Conservation (phyloP, 225 moss, liverwort and hornwort genomes). For the Pseudisothecium myosuroides region DNA sequence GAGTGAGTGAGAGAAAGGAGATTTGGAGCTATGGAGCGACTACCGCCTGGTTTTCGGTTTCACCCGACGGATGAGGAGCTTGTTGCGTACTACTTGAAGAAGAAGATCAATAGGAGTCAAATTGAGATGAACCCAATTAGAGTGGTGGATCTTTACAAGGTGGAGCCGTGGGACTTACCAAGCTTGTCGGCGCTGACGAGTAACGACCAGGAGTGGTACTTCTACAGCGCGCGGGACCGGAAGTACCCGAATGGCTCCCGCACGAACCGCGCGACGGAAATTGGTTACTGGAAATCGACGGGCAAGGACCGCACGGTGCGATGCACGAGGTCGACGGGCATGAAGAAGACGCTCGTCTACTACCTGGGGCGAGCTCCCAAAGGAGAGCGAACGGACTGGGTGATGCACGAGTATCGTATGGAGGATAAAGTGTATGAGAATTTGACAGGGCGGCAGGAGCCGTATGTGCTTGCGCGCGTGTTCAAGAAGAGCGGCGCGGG, state of each 20-base stretch:
- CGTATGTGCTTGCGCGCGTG: slow-evolving; percentile 64
- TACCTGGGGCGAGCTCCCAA: slow-evolving; percentile 70
- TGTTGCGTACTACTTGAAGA: slow-evolving; percentile 61
- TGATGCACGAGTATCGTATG: slow-evolving; percentile 90
- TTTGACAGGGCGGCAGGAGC: slow-evolving; percentile 30
- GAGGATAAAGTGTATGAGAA: slow-evolving; percentile 63
- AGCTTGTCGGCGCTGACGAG: slow-evolving; percentile 27
- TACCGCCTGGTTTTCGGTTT: slow-evolving; percentile 74
- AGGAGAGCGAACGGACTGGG: slow-evolving; percentile 69
- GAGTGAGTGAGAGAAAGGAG: background rate
- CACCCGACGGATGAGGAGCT: slow-evolving; percentile 82
- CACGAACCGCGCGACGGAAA: slow-evolving; percentile 70
- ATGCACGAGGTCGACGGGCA: slow-evolving; percentile 25
- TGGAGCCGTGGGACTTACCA: slow-evolving; percentile 86
- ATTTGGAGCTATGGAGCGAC: background rate
- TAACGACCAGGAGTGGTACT: slow-evolving; percentile 79
- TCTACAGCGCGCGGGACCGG: slow-evolving; percentile 77
- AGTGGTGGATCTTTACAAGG: slow-evolving; percentile 72
- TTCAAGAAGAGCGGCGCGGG: slow-evolving; percentile 92
- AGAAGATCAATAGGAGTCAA: slow-evolving; percentile 43
- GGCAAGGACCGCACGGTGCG: slow-evolving; percentile 73
- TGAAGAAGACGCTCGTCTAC: slow-evolving; percentile 88
- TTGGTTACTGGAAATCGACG: slow-evolving; percentile 91
- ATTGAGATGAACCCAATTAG: slow-evolving; percentile 50
- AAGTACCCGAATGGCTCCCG: slow-evolving; percentile 78